Percentiles rank a stretch among this genome's conserved stretches.
phyloP scores from a whole-genome alignment of 768 basidiomycete genomes.

The Guyanaporus albipodus region DNA sequence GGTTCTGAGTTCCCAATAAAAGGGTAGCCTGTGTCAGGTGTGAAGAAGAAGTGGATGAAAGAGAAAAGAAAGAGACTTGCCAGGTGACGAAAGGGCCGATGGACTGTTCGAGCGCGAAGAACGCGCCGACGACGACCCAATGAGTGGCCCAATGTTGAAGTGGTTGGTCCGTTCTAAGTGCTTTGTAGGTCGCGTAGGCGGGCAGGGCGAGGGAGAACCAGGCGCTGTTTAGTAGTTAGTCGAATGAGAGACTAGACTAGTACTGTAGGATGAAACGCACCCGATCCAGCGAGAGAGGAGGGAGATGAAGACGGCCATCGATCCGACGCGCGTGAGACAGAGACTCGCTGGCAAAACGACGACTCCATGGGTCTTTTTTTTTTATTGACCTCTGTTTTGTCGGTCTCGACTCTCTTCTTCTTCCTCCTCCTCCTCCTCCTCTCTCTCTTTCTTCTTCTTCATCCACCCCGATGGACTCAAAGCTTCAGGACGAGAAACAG shows the following conservation, averaged over 20 bases:
- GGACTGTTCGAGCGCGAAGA: constrained; percentile 60
- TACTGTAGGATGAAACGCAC: constrained; percentile 49
- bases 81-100: constrained; percentile 65
- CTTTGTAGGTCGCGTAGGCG: constrained; percentile 63
- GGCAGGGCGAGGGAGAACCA: constrained; percentile 72
- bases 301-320: constrained; percentile 48
- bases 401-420: no score
- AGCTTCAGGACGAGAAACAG: constrained; percentile 46
- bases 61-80: constrained; percentile 34
- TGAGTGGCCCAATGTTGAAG: no score
- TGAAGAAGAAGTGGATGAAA: not conserved
- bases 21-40: constrained; percentile 59
- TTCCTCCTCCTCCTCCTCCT: no score
- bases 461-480: constrained; percentile 42
- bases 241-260: not conserved
- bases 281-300: constrained; percentile 49
- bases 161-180: no score
- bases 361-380: no score
- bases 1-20: constrained; percentile 75
- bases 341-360: constrained; percentile 4
- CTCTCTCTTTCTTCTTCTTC: not conserved
- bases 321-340: no score
- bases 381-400: constrained; percentile 23
- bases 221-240: constrained; percentile 43
- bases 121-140: constrained; percentile 58